Conservation (phyloP, 805 yeast species). For the Novakomyces olei region DNA sequence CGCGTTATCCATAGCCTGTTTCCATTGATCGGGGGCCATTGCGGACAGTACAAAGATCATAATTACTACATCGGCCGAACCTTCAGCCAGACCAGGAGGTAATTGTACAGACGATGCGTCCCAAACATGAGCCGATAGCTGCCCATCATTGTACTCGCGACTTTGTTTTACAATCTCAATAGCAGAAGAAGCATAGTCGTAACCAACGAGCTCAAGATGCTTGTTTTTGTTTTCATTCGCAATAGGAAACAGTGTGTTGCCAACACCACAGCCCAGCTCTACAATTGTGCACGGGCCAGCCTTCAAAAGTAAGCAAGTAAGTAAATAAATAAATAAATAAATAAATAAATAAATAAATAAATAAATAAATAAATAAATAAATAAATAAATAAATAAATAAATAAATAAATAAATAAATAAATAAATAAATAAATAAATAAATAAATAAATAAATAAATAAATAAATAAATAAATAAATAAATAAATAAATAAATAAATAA, state of each 20-base stretch:
- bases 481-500: neutral
- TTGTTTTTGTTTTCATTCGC: slow-evolving; percentile 62
- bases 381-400: neutral
- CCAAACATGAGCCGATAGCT: slow-evolving; percentile 71
- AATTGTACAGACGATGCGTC: slow-evolving; percentile 62
- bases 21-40: slow-evolving; percentile 79
- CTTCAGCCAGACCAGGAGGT: slow-evolving; percentile 68
- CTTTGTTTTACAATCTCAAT: slow-evolving; percentile 59
- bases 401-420: neutral
- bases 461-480: neutral
- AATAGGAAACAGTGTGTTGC: slow-evolving; percentile 87
- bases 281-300: slow-evolving; percentile 52
- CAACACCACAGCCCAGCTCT: slow-evolving; percentile 97
- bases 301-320: too few species aligned
- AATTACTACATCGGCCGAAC: slow-evolving; percentile 77
- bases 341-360: neutral
- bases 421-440: neutral
- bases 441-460: neutral
- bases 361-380: neutral
- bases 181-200: slow-evolving; percentile 77
- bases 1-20: slow-evolving; percentile 49
- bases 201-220: slow-evolving; percentile 52
- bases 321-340: too few species aligned
- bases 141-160: slow-evolving; percentile 30
- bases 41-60: slow-evolving; percentile 92